phyloP scores from a whole-genome alignment of 2,329 filamentous ascomycete species.

The Magnaporthales sp. region DNA sequence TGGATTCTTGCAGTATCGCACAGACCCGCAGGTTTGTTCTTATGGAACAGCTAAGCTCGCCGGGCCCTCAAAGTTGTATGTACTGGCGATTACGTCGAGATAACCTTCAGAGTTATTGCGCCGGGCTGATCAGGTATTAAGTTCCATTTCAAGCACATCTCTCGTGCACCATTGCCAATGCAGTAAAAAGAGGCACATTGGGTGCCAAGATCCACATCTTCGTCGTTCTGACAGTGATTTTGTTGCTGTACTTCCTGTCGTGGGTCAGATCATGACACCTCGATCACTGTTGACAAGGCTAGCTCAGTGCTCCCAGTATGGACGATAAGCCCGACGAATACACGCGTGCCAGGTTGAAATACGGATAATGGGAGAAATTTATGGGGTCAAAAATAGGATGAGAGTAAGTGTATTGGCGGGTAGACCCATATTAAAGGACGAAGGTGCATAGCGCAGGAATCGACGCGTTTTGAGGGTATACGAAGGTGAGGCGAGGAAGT shows the following conservation, averaged over 20 bases:
- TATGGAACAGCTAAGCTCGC: background rate
- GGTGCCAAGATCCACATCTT: background rate
- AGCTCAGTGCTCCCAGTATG: background rate
- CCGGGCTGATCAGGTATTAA: background rate
- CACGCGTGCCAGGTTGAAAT: background rate
- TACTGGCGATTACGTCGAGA: background rate
- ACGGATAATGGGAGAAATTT: constrained; percentile 55
- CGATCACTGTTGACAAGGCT: background rate
- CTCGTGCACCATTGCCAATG: background rate
- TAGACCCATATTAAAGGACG: constrained; percentile 53
- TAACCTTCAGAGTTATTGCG: background rate
- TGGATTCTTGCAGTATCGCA: too few relatives aligned
- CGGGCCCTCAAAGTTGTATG: background rate
- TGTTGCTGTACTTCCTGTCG: background rate
- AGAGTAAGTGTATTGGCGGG: constrained; percentile 62
- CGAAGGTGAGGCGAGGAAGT: constrained; percentile 39
- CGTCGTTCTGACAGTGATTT: background rate
- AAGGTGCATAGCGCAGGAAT: constrained; percentile 42
- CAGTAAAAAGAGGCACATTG: background rate
- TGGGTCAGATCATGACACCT: background rate
- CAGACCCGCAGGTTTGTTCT: too few relatives aligned
- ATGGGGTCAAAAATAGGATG: constrained; percentile 61
- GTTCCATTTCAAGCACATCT: background rate
- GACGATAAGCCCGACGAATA: background rate
- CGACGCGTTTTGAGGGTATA: constrained; percentile 20